Conservation (phyloP, 495 filamentous ascomycete species). For the Aspergillus egyptiacus region DNA sequence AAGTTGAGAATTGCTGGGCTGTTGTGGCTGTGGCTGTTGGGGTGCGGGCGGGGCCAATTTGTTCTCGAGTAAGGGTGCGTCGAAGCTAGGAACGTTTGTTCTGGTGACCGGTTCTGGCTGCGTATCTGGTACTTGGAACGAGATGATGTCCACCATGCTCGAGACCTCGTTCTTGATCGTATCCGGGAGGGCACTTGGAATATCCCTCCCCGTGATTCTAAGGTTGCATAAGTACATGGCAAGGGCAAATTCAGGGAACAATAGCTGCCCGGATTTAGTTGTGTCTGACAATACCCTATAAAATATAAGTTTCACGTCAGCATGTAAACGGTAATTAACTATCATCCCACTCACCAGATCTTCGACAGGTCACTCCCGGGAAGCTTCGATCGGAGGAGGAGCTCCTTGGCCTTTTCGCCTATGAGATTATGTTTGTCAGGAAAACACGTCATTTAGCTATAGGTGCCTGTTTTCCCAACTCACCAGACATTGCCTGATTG, state of each 20-base stretch:
- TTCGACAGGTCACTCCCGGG: conserved; percentile 74
- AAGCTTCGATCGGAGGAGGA: conserved; percentile 82
- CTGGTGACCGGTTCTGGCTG: conserved; percentile 43
- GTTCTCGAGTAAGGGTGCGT: conserved; percentile 54
- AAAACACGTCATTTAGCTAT: neutral
- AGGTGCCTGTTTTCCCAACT: conserved; percentile 7
- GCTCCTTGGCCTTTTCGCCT: conserved; percentile 81
- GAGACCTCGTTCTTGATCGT: conserved; percentile 93
- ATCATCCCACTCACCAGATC: conserved; percentile 62
- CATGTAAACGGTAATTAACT: neutral
- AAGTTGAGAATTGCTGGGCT: conserved; percentile 67
- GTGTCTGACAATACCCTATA: conserved; percentile 88
- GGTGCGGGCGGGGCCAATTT: conserved; percentile 64
- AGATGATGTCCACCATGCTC: conserved; percentile 99
- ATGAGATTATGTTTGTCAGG: conserved; percentile 18
- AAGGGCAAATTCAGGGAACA: conserved; percentile 96
- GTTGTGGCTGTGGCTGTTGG: conserved; percentile 81
- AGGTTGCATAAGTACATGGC: conserved; percentile 99
- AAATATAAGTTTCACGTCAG: conserved; percentile 6
- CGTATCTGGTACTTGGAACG: conserved; percentile 84
- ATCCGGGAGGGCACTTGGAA: conserved; percentile 73
- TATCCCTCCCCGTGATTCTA: conserved; percentile 74
- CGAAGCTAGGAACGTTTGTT: conserved; percentile 78
- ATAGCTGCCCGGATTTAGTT: conserved; percentile 89
- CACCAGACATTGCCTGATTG: conserved; percentile 77